These are phyloP conservation scores for Gaeumannomyces tritici DNA, from an alignment of 2,329 filamentous ascomycete species.

Conservation along the genomic window DNA sequence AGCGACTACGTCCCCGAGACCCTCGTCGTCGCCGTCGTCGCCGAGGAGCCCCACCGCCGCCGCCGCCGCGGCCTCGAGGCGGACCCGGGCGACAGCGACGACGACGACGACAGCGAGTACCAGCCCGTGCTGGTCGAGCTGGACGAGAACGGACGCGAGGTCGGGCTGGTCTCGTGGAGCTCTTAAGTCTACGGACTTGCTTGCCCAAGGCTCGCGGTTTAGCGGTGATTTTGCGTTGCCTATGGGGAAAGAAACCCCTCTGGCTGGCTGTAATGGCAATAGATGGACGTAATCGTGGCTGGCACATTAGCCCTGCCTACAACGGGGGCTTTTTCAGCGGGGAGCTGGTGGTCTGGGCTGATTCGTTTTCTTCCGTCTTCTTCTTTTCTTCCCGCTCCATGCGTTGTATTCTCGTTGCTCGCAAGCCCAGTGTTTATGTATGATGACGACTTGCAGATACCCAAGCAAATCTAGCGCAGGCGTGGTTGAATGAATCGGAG, in stretches of 20 bases:
- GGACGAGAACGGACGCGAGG: constrained; percentile 40
- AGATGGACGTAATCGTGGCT: no score
- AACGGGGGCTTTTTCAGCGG: no score
- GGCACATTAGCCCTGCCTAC: no score
- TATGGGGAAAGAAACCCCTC: no score
- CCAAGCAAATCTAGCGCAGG: not conserved
- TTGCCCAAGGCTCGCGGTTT: no score
- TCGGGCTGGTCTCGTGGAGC: constrained; percentile 40
- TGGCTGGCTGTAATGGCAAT: no score
- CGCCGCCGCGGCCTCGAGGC: constrained; percentile 33
- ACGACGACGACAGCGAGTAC: constrained; percentile 39
- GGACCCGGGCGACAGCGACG: constrained; percentile 31
- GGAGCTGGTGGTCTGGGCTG: no score
- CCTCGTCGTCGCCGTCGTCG: not conserved
- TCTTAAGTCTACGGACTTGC: constrained; percentile 3
- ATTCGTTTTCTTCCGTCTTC: not conserved
- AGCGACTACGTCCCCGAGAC: constrained; percentile 34
- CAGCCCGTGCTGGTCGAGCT: constrained; percentile 42
- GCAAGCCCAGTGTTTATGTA: not conserved
- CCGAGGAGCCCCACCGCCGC: not conserved
- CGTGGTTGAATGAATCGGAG: not conserved
- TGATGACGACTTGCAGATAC: not conserved
- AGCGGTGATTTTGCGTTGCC: not conserved
- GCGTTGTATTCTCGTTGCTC: not conserved
- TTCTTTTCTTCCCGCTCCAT: not conserved